A percentile compares a stretch with the other conserved stretches of the same genome.
phyloP scores from a whole-genome alignment of 192 early-diverging fungal species.

The Coemansia sp. region DNA sequence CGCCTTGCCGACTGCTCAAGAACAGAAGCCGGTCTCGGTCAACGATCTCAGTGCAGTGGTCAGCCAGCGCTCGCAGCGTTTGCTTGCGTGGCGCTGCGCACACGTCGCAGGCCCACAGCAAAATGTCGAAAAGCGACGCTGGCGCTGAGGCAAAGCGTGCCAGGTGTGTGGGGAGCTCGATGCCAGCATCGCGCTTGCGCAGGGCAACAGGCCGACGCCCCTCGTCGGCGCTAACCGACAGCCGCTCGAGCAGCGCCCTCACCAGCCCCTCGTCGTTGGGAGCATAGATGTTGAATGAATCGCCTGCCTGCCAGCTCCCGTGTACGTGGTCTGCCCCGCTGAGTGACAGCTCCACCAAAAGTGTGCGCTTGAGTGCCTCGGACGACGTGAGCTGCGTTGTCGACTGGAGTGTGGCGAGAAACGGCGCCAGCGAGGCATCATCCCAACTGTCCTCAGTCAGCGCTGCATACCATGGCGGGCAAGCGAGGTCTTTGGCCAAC shows the following conservation, averaged over 20 bases:
- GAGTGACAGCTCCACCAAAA: conserved; percentile 63
- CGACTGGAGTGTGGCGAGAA: conserved; percentile 60
- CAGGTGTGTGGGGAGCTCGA: conserved; percentile 41
- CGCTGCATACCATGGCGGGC: conserved; percentile 40
- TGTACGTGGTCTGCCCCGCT: conserved; percentile 16
- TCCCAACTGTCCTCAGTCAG: not conserved
- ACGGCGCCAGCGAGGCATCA: conserved; percentile 24
- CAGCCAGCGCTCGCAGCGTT: conserved; percentile 81
- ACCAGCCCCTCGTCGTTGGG: conserved; percentile 83
- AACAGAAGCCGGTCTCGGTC: conserved; percentile 83
- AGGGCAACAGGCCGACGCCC: conserved; percentile 22
- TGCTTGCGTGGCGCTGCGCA: conserved; percentile 76
- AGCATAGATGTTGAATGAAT: conserved; percentile 86
- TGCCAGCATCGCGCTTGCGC: conserved; percentile 46
- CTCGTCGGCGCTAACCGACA: conserved; percentile 59
- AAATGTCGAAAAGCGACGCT: conserved; percentile 65
- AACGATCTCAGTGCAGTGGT: conserved; percentile 66
- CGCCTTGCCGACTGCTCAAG: conserved; percentile 79
- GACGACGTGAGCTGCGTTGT: conserved; percentile 65
- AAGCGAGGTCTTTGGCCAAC: not conserved
- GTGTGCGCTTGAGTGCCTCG: conserved; percentile 76
- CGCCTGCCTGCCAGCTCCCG: conserved; percentile 50
- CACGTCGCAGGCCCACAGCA: conserved; percentile 79
- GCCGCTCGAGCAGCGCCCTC: conserved; percentile 61
- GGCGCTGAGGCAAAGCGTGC: conserved; percentile 15